Evolutionary conservation across 2,329 filamentous ascomycete species (phyloP).

Genomic region (Onygena corvina): DNA sequence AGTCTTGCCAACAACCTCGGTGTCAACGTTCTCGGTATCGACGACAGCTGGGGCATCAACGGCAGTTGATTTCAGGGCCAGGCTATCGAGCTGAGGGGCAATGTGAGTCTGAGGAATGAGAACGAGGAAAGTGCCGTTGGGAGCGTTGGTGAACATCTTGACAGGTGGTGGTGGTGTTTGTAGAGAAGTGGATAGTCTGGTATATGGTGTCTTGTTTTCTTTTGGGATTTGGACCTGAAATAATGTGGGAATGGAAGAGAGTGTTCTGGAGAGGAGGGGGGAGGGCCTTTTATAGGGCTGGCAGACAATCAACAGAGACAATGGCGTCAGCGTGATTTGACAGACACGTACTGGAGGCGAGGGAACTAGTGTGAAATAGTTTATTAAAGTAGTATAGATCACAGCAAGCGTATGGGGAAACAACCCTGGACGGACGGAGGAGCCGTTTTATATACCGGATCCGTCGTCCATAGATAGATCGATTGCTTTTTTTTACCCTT

Average conservation of each 20-base stretch:
- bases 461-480: not conserved
- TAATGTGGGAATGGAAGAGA: no score
- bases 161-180: not conserved
- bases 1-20: conserved; percentile 6
- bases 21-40: not conserved
- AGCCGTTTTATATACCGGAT: conserved; percentile 5
- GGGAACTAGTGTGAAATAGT: not conserved
- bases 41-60: not conserved
- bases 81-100: conserved; percentile 8
- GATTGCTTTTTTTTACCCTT: not conserved
- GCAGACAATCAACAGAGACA: not conserved
- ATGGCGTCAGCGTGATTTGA: not conserved
- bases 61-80: not conserved
- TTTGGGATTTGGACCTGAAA: not conserved
- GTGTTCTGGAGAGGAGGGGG: not conserved
- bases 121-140: conserved; percentile 16
- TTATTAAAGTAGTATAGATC: not conserved
- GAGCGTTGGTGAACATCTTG: conserved; percentile 16
- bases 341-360: not conserved
- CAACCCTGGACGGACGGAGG: not conserved
- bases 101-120: conserved; percentile 15
- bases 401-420: not conserved
- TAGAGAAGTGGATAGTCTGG: not conserved
- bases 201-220: not conserved
- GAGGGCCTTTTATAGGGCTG: not conserved